Conservation (phyloP, 2,329 filamentous ascomycete genomes). For the Diplodia scrobiculata region DNA sequence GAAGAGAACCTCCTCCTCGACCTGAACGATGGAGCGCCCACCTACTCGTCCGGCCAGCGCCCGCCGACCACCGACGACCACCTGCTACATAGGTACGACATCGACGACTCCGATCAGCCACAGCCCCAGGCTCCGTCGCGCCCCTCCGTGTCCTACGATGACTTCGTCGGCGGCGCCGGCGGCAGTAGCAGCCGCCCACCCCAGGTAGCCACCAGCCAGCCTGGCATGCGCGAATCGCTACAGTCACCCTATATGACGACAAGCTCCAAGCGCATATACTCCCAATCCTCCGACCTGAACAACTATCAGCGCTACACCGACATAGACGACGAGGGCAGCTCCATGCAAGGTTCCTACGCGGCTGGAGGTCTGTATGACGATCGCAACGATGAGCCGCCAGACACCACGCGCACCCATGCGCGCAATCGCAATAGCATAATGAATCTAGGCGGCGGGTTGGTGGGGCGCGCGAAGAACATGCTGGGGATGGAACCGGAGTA, state of each 20-base stretch:
- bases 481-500: slow-evolving; percentile 84
- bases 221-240: slow-evolving; percentile 45
- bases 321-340: slow-evolving; percentile 77
- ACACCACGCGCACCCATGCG: slow-evolving; percentile 55
- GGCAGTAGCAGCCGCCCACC: slow-evolving; percentile 42
- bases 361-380: slow-evolving; percentile 62
- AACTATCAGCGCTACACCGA: slow-evolving; percentile 94
- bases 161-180: slow-evolving; percentile 74
- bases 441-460: slow-evolving; percentile 78
- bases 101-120: slow-evolving; percentile 64
- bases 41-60: slow-evolving; percentile 74
- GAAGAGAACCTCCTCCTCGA: slow-evolving; percentile 66
- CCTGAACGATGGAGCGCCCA: slow-evolving; percentile 68
- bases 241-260: slow-evolving; percentile 41
- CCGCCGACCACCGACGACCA: slow-evolving; percentile 81
- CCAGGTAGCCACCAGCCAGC: slow-evolving; percentile 43
- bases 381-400: slow-evolving; percentile 34
- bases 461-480: slow-evolving; percentile 86
- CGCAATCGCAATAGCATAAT: slow-evolving; percentile 86
- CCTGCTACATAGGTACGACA: slow-evolving; percentile 72
- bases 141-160: slow-evolving; percentile 90
- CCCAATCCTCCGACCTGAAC: slow-evolving; percentile 77
- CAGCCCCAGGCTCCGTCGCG: slow-evolving; percentile 61
- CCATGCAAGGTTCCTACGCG: slow-evolving; percentile 74
- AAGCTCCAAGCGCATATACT: slow-evolving; percentile 54